Base-by-base conservation (phyloP, 495 filamentous ascomycete species). In the Penicillium waksmanii region DNA sequence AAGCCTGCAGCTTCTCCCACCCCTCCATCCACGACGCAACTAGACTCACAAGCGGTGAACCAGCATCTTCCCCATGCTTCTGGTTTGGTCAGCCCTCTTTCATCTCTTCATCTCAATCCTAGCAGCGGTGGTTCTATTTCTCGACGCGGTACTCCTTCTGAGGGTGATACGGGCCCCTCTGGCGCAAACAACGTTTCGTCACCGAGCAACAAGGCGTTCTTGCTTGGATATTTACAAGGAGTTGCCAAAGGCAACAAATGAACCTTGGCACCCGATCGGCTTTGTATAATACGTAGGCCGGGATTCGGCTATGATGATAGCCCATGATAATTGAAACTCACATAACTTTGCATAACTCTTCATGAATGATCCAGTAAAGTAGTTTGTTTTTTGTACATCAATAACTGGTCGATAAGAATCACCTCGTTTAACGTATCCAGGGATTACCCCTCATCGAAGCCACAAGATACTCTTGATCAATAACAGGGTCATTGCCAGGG, bases 181-280 rank as follows among this genome's bases (percentile, higher is more conserved):
- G 82, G 43, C 5, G 18, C 54, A 5, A 67, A 66, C 44, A 56
- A 54, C n/a, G 58, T 87, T 38, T 88, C 86, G n/a, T 88, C 85
- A 3, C 82, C 86, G 2, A 85, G 81, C 9, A 85, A 96, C 63
- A 87, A 88, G 65, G 84, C 82, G n/a, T 96, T 96, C 63, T 75
- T 96, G 64, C 74, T 95, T 51, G 88, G 85, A 9, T 96, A 92
- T 72, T 72, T 96, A 67, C 82, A 85, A 61, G 81, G 79, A 55
- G 82, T 88, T 48, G 84, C 82, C 2, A 81, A 80, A 59, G 71
- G 70, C 18, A 75, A 70, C 58, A 76, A 73, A 57, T 77, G 23
- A 59, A 8, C 23, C 43, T 40, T 38, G 36, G 11, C 17, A 12
- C 36, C 36, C 17, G n/a, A 44, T 44, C 17, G 17, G n/a, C 15